Evolutionary conservation across 2,329 filamentous ascomycete genomes (phyloP).

Genomic region (Talaromyces amestolkiae): DNA sequence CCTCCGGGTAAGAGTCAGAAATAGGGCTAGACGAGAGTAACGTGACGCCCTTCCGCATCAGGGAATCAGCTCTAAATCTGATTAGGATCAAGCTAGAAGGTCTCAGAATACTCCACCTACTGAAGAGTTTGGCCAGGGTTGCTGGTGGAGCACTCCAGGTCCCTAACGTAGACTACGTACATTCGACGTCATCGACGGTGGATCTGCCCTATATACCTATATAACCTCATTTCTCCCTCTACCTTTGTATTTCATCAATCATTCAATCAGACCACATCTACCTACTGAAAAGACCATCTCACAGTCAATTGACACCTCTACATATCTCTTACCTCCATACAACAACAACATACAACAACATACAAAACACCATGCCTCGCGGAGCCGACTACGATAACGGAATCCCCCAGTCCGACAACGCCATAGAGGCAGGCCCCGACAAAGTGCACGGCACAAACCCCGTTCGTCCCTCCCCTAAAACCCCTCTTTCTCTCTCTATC

Average conservation of each 20-base stretch:
- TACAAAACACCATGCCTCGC: conserved; percentile 38
- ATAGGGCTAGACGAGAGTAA: neutral
- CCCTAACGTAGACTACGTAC: conserved; percentile 12
- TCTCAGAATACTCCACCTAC: neutral
- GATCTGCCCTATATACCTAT: neutral
- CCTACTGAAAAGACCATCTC: neutral
- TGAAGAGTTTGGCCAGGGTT: neutral
- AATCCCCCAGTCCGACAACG: conserved; percentile 40
- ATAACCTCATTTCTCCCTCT: neutral
- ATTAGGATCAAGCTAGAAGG: neutral
- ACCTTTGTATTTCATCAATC: too few relatives aligned
- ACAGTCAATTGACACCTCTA: neutral
- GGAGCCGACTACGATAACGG: conserved; percentile 41
- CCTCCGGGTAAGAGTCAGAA: too few relatives aligned
- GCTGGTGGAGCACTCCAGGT: conserved; percentile 1
- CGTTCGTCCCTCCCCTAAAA: neutral
- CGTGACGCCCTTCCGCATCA: neutral
- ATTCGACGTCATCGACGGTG: conserved; percentile 15
- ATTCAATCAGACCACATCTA: neutral
- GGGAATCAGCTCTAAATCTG: neutral
- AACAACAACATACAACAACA: too few relatives aligned
- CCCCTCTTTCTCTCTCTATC: neutral
- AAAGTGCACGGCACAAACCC: conserved; percentile 37
- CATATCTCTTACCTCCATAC: neutral
- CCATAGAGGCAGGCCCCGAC: conserved; percentile 32